Evolutionary conservation across 495 filamentous ascomycete species (phyloP), one percentile per base, ranked within the genome.

Genomic region (Cudoniella acicularis): DNA sequence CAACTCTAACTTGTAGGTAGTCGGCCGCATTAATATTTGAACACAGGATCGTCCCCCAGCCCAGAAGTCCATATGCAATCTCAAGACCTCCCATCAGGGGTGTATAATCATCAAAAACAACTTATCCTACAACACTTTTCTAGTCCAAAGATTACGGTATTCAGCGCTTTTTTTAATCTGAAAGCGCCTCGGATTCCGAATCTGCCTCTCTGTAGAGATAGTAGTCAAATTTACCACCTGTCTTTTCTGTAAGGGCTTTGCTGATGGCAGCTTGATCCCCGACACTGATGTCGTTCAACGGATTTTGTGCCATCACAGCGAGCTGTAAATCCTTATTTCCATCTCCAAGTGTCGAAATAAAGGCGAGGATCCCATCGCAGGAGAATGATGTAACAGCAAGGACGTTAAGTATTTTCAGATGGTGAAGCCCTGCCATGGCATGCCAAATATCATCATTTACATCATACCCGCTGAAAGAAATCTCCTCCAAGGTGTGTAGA

Each of bases 371-470:
- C 3, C 69, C 76, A 2, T 73, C 52, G 8, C 66, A 64, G 0
- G 73, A 76, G 67, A 87, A 82, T 10, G 61, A 56, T 13, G 81
- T 80, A 2, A 72, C 43, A 27, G 77, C 77, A 51, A 73, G 73
- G 27, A 84, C 71, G 23, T 67, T 69, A 1, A 87, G 72, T 3
- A 62, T 64, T 26, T 71, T 74, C 23, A 87, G 70, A n/a, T 68
- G 63, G 3, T 66, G 59, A 23, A 74, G 63, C 40, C 67, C 56
- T 9, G 80, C 49, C 24, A 80, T 72, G 2, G 65, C 64, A 10
- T 71, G 64, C 68, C 82, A 82, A 10, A 79, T 68, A 42, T 70
- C 72, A 59, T 87, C 79, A 0, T 78, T 73, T 25, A 84, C 72
- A 10, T 75, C 77, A 42, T 80, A 81, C 30, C 83, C 81, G 53